phyloP scores from a whole-genome alignment of 2,329 filamentous ascomycete species.

The Fusarium austroafricanum region DNA sequence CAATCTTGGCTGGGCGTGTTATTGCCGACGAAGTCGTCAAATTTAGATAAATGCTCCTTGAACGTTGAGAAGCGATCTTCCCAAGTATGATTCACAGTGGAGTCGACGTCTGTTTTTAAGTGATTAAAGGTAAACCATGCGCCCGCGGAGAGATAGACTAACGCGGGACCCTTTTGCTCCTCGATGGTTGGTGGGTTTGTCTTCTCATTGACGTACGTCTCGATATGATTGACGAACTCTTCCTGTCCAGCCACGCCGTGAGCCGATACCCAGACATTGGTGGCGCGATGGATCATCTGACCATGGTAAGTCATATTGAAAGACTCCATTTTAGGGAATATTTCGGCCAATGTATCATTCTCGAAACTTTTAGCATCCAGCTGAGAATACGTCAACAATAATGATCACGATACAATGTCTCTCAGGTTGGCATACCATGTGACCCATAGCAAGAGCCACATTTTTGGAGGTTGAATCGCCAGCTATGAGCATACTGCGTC shows the following conservation, averaged over 20 bases:
- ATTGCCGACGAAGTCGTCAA: not conserved
- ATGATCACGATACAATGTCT: too few relatives aligned
- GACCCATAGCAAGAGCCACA: constrained; percentile 63
- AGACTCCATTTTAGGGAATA: not conserved
- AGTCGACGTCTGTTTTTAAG: not conserved
- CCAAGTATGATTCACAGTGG: not conserved
- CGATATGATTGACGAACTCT: not conserved
- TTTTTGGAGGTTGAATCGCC: constrained; percentile 70
- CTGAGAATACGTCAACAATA: not conserved
- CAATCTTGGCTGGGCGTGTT: not conserved
- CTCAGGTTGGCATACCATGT: constrained; percentile 30
- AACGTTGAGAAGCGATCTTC: not conserved
- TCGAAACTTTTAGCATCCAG: not conserved
- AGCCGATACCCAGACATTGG: not conserved
- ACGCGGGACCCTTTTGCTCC: not conserved
- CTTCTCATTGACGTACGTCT: not conserved
- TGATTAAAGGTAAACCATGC: constrained; percentile 4
- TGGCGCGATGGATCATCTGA: not conserved
- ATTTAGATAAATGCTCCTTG: not conserved
- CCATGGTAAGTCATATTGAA: constrained; percentile 15
- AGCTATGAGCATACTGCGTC: constrained; percentile 65
- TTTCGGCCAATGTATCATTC: not conserved
- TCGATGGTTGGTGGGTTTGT: not conserved
- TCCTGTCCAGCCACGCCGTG: not conserved
- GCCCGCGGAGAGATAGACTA: not conserved